Evolutionary conservation across 306 rosid species (phyloP).

Genomic region (Psophocarpus tetragonolobus): DNA sequence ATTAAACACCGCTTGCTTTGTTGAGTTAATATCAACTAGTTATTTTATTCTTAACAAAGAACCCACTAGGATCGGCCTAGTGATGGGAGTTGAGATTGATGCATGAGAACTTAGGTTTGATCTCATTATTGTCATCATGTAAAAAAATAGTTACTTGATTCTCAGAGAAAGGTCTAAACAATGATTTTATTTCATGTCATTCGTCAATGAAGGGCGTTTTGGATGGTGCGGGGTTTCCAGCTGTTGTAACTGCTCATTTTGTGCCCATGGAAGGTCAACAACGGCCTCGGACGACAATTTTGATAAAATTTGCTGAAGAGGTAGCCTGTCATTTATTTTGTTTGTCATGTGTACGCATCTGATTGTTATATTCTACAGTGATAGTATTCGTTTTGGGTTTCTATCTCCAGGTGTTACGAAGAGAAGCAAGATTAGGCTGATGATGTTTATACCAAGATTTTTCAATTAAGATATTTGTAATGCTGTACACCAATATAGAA

Average conservation of each 20-base stretch:
- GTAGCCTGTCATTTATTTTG: constrained; percentile 42
- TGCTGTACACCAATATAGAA: constrained; percentile 33
- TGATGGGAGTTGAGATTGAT: too few species aligned
- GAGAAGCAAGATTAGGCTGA: constrained; percentile 95
- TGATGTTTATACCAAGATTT: constrained; percentile 39
- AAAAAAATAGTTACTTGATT: constrained; percentile 25
- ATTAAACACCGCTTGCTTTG: too few species aligned
- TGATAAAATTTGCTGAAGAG: constrained; percentile 93
- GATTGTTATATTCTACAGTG: not conserved
- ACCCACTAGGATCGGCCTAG: too few species aligned
- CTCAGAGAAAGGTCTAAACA: constrained; percentile 29
- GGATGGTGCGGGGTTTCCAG: constrained; percentile 96
- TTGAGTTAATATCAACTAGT: constrained; percentile 6
- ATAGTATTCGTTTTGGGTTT: constrained; percentile 25
- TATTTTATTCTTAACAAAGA: constrained; percentile 27
- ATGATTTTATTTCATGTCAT: constrained; percentile 33
- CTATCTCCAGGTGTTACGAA: constrained; percentile 69
- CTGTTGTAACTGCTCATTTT: constrained; percentile 98
- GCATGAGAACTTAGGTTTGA: too few species aligned
- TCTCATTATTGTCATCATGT: too few species aligned
- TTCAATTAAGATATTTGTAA: constrained; percentile 33
- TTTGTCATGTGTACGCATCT: not conserved
- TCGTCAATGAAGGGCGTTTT: constrained; percentile 70
- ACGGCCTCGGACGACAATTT: constrained; percentile 92
- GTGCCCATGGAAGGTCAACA: constrained; percentile 99